Evolutionary conservation across 495 filamentous ascomycete species (phyloP).

Genomic region (Sporormia fimetaria): DNA sequence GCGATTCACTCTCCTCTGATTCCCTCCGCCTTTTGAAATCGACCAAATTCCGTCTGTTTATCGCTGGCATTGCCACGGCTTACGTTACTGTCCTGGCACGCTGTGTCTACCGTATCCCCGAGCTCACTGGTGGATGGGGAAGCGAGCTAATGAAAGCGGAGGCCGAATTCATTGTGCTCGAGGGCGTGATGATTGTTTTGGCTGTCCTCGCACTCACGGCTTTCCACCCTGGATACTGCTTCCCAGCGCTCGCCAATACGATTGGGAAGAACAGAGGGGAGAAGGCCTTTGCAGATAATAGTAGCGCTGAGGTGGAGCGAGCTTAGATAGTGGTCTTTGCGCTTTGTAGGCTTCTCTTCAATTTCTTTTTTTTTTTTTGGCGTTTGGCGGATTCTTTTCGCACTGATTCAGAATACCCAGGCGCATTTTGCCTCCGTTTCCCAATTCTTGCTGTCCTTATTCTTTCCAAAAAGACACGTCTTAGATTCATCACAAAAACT

Average conservation of each 20-base stretch:
- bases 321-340: too few species aligned
- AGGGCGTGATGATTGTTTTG: conserved; percentile 24
- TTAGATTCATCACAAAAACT: too few species aligned
- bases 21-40: conserved; percentile 3
- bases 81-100: conserved; percentile 25
- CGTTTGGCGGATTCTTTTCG: too few species aligned
- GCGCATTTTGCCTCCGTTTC: too few species aligned
- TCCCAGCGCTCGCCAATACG: conserved; percentile 17
- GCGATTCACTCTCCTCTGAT: conserved; percentile 3
- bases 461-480: too few species aligned
- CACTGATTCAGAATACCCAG: too few species aligned
- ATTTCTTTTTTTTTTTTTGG: too few species aligned
- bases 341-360: too few species aligned
- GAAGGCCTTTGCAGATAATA: neutral
- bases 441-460: too few species aligned
- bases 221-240: conserved; percentile 23
- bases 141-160: conserved; percentile 23
- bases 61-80: conserved; percentile 14
- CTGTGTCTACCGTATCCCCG: conserved; percentile 31
- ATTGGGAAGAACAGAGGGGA: conserved; percentile 5
- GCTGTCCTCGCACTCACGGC: conserved; percentile 10
- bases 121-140: conserved; percentile 28
- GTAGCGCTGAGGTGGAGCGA: conserved; percentile 8
- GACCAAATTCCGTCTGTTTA: conserved; percentile 15
- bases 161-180: conserved; percentile 22